Evolutionary conservation across 179 eudicot genomes (phyloP).

Genomic region (Silene coronaria): DNA sequence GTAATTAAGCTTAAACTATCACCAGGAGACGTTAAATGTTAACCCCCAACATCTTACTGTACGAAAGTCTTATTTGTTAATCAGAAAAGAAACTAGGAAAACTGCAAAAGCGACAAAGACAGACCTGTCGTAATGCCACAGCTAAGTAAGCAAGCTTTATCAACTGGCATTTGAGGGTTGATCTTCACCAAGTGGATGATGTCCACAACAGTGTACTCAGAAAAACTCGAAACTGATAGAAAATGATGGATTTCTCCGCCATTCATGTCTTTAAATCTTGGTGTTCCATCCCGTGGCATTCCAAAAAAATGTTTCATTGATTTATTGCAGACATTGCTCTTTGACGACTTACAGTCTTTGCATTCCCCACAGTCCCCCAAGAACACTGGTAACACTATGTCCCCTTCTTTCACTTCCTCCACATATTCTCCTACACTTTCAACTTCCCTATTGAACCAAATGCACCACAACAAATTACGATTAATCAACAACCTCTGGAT

Average conservation of each 20-base stretch:
- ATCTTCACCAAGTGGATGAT: conserved; percentile 51
- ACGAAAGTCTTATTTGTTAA: neutral
- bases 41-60: neutral
- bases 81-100: neutral
- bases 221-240: conserved; percentile 53
- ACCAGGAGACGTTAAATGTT: too few relatives aligned
- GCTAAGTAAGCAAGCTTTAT: conserved; percentile 62
- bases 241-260: conserved; percentile 46
- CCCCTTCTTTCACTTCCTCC: conserved; percentile 46
- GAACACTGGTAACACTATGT: conserved; percentile 48
- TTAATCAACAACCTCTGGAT: neutral
- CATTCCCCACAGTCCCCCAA: conserved; percentile 41
- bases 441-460: conserved; percentile 30
- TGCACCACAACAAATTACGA: neutral
- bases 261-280: conserved; percentile 32
- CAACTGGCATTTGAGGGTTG: conserved; percentile 36
- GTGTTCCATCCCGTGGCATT: conserved; percentile 28
- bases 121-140: conserved; percentile 72
- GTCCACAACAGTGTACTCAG: conserved; percentile 58
- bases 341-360: conserved; percentile 44
- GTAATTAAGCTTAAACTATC: too few relatives aligned
- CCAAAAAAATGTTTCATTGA: conserved; percentile 22
- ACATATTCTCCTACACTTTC: conserved; percentile 57
- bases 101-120: neutral
- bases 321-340: conserved; percentile 49